These are phyloP conservation scores for Aspergillus quadrilineatus DNA, from an alignment of 2,329 filamentous ascomycete species.

Conservation along the genomic window DNA sequence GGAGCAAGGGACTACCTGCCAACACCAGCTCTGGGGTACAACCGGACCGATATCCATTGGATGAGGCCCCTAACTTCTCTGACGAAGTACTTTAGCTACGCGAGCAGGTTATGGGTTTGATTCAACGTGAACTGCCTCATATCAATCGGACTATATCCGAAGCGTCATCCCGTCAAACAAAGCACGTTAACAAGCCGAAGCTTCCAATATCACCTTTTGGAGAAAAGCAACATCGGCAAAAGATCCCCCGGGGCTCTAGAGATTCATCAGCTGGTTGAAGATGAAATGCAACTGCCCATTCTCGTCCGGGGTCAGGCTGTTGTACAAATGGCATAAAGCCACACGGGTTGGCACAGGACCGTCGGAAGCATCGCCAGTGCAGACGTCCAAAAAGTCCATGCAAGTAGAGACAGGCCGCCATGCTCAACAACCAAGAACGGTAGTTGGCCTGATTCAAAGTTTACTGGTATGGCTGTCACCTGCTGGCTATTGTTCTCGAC, in stretches of 20 bases:
- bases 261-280: not conserved
- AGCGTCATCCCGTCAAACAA: no score
- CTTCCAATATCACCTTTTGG: no score
- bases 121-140: no score
- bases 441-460: not conserved
- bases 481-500: not conserved
- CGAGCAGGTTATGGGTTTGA: no score
- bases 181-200: no score
- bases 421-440: not conserved
- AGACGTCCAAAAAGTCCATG: not conserved
- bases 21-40: no score
- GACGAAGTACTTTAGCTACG: no score
- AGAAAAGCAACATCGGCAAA: no score
- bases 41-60: no score
- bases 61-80: no score
- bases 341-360: not conserved
- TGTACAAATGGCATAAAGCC: not conserved
- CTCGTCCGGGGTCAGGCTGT: not conserved
- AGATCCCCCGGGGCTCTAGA: not conserved
- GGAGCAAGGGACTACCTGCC: no score
- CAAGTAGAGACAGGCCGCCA: not conserved
- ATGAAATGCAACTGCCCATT: not conserved
- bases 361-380: not conserved
- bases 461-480: not conserved
- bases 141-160: no score